These are phyloP conservation scores for Globisporangium perplexum DNA, from an alignment of 352 stramenopile species.

Conservation along the genomic window DNA sequence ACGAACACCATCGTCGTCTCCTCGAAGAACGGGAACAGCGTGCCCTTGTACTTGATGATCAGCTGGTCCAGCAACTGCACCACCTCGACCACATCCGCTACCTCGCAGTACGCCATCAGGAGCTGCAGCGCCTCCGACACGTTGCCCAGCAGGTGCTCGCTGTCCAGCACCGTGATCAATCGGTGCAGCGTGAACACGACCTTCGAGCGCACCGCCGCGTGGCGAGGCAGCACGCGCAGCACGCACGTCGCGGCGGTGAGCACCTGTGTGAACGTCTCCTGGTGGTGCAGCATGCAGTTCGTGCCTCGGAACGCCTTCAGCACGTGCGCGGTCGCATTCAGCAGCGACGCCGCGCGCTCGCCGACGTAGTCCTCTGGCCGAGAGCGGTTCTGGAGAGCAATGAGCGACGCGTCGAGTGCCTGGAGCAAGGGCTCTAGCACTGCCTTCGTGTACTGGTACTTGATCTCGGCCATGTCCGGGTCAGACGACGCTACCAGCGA, in stretches of 20 bases:
- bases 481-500: constrained; percentile 28
- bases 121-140: constrained; percentile 50
- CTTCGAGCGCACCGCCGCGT: constrained; percentile 63
- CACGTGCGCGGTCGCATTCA: constrained; percentile 80
- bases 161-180: constrained; percentile 66
- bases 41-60: constrained; percentile 82
- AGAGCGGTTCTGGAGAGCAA: constrained; percentile 18
- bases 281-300: constrained; percentile 66
- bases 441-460: constrained; percentile 70
- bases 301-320: constrained; percentile 78
- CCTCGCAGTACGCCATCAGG: constrained; percentile 60
- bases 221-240: constrained; percentile 39
- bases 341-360: constrained; percentile 45
- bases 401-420: constrained; percentile 53
- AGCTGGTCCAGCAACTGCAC: constrained; percentile 82
- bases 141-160: constrained; percentile 60
- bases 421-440: constrained; percentile 67
- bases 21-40: constrained; percentile 62
- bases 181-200: constrained; percentile 79
- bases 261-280: constrained; percentile 72
- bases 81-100: constrained; percentile 67
- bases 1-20: constrained; percentile 62
- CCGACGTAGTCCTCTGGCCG: constrained; percentile 36
- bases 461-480: constrained; percentile 45
- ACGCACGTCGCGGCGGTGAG: constrained; percentile 57